Evolutionary conservation across 176 grass and related monocot genomes (phyloP).

Genomic region (Oryza glumipatula): DNA sequence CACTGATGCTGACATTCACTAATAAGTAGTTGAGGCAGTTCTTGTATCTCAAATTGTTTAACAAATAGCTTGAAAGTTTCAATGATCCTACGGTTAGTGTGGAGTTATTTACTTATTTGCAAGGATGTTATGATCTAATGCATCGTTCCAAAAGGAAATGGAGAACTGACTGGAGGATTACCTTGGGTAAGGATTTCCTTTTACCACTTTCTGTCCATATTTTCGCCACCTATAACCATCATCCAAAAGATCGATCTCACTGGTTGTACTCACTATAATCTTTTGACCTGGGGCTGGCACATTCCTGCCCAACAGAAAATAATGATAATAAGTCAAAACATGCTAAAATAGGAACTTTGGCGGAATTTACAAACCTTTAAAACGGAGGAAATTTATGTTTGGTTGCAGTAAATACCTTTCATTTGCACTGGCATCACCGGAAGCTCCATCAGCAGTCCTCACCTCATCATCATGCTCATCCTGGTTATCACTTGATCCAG

Average conservation of each 20-base stretch:
- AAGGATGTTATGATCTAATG: not conserved
- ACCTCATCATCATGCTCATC: conserved; percentile 7
- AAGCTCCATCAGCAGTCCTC: not conserved
- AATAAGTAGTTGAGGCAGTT: conserved; percentile 8
- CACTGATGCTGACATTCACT: not conserved
- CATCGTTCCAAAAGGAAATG: not conserved
- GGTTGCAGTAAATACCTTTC: conserved; percentile 35
- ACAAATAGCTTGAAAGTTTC: not conserved
- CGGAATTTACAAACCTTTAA: not conserved
- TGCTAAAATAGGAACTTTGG: not conserved
- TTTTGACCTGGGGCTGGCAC: conserved; percentile 47
- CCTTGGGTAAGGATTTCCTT: conserved; percentile 64
- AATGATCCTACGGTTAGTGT: not conserved
- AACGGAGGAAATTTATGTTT: not conserved
- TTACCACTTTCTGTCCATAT: conserved; percentile 69
- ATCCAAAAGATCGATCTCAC: conserved; percentile 73
- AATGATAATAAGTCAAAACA: not conserved
- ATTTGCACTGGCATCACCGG: not conserved
- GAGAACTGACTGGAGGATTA: conserved; percentile 25
- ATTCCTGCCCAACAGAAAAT: conserved; percentile 25
- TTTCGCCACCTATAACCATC: conserved; percentile 82
- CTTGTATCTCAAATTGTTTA: not conserved
- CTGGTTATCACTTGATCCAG: conserved; percentile 22
- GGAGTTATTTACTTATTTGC: conserved; percentile 14
- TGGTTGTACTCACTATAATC: conserved; percentile 76